phyloP scores from a whole-genome alignment of 208 protist species.

The Trypanosoma avium region DNA sequence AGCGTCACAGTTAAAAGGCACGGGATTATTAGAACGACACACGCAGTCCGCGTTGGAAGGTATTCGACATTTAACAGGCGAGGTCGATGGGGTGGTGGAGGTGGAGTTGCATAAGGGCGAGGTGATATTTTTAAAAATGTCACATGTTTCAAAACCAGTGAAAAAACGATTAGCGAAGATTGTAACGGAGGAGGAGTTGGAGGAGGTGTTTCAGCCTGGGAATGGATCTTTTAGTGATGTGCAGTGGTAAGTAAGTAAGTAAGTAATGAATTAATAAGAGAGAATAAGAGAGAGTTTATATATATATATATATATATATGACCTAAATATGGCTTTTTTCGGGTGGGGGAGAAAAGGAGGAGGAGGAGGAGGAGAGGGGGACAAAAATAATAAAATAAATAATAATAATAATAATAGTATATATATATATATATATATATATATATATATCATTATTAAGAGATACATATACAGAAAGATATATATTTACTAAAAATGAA shows the following conservation, averaged over 20 bases:
- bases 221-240: conserved; percentile 88
- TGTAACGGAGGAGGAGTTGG: conserved; percentile 79
- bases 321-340: not conserved
- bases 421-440: too few relatives aligned
- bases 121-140: conserved; percentile 86
- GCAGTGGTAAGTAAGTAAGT: conserved; percentile 59
- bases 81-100: conserved; percentile 83
- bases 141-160: conserved; percentile 50
- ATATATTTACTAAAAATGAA: too few relatives aligned
- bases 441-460: too few relatives aligned
- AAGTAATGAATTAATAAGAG: not conserved
- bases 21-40: conserved; percentile 77
- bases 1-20: conserved; percentile 58
- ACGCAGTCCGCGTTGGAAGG: conserved; percentile 84
- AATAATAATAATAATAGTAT: too few relatives aligned
- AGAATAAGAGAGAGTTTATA: not conserved
- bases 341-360: not conserved
- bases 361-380: not conserved
- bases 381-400: too few relatives aligned
- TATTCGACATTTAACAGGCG: conserved; percentile 66
- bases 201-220: conserved; percentile 86
- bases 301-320: too few relatives aligned
- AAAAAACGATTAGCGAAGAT: conserved; percentile 46
- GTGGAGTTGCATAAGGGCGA: conserved; percentile 89
- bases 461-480: too few relatives aligned